Conservation (phyloP, 2,329 filamentous ascomycete genomes). For the Ophiosphaerella korrae region DNA sequence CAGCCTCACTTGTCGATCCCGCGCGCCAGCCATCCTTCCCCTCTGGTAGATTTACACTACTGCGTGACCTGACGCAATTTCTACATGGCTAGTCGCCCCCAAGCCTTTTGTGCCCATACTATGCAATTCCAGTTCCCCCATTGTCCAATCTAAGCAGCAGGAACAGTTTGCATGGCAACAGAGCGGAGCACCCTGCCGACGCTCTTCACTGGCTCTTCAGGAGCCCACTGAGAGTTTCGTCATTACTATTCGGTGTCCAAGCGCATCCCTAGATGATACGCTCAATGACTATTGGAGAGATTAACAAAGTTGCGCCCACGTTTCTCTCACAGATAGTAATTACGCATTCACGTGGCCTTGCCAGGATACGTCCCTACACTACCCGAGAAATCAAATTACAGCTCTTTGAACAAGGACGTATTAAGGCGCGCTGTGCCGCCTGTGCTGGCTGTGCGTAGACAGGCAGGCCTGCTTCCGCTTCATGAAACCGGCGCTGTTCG, state of each 20-base stretch:
- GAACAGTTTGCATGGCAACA: slow-evolving; percentile 10
- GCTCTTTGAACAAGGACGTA: slow-evolving; percentile 23
- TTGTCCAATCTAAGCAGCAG: background rate
- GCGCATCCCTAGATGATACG: slow-evolving; percentile 1
- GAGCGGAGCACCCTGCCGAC: slow-evolving; percentile 30
- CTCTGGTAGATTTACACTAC: background rate
- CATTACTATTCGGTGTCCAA: background rate
- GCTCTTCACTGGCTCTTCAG: slow-evolving; percentile 29
- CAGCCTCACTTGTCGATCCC: slow-evolving; percentile 47
- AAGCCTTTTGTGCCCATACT: background rate
- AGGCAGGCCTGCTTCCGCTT: slow-evolving; percentile 18
- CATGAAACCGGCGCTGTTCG: slow-evolving; percentile 41
- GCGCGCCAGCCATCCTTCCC: slow-evolving; percentile 1
- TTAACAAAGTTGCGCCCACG: slow-evolving; percentile 5
- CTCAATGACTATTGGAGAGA: background rate
- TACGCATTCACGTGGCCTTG: slow-evolving; percentile 18
- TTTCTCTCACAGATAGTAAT: slow-evolving; percentile 5
- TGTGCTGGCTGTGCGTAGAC: slow-evolving; percentile 13
- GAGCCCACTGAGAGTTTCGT: too few relatives aligned
- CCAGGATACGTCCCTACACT: background rate
- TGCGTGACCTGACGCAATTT: slow-evolving; percentile 2
- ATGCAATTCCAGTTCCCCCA: background rate
- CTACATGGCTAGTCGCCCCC: slow-evolving; percentile 3
- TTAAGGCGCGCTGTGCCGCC: background rate
- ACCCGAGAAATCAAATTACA: slow-evolving; percentile 3